Evolutionary conservation across 768 basidiomycete genomes (phyloP).

Genomic region (Termitomyces sp.): DNA sequence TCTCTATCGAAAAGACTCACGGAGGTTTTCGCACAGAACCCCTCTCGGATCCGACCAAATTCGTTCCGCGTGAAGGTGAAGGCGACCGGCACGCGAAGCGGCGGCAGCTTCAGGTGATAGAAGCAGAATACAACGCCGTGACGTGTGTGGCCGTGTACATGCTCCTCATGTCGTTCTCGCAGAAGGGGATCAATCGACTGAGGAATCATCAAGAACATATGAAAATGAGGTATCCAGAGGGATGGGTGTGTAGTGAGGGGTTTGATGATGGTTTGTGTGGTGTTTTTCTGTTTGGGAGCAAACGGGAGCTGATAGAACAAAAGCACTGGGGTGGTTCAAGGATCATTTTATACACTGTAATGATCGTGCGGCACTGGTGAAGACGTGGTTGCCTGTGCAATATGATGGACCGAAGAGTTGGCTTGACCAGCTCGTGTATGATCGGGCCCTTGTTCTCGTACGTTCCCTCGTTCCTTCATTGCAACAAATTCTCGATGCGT

Average conservation of each 20-base stretch:
- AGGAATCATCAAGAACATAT: conserved; percentile 74
- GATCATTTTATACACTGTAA: conserved; percentile 92
- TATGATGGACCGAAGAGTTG: conserved; percentile 79
- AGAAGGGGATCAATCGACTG: conserved; percentile 86
- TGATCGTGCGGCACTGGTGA: conserved; percentile 83
- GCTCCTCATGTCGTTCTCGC: conserved; percentile 87
- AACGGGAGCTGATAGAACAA: too few relatives aligned
- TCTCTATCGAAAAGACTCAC: too few relatives aligned
- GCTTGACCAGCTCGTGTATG: conserved; percentile 89
- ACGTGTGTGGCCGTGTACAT: conserved; percentile 88
- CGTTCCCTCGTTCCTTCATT: conserved; percentile 21
- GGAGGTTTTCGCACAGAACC: conserved; percentile 53
- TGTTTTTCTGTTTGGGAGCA: too few relatives aligned
- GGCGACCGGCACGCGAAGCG: conserved; percentile 61
- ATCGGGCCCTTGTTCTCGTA: conserved; percentile 83
- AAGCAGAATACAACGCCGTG: conserved; percentile 78
- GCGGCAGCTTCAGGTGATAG: conserved; percentile 68
- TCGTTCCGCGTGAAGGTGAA: conserved; percentile 65
- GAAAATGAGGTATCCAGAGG: conserved; percentile 75
- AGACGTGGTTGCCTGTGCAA: conserved; percentile 81
- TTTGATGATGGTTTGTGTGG: conserved; percentile 63
- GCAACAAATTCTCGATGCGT: too few relatives aligned
- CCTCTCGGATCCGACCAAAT: conserved; percentile 74
- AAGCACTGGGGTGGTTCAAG: conserved; percentile 83
- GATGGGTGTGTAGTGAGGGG: conserved; percentile 71